Conservation (phyloP, 257 asterid species). For the Solanum bukasovii region DNA sequence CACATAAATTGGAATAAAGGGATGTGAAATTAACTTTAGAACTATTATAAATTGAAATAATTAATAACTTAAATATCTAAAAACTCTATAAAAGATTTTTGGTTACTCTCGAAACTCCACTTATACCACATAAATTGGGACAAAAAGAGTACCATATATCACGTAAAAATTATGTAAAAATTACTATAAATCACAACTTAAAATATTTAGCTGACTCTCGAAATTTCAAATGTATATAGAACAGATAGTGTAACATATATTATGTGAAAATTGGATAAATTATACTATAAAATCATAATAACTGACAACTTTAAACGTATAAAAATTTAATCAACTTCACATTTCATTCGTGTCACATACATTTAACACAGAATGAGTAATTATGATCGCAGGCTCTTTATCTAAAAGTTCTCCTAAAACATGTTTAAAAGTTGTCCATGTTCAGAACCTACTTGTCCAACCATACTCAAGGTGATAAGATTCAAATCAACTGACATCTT, state of each 20-base stretch:
- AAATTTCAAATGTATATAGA: background rate
- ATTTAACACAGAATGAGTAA: background rate
- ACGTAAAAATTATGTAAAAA: too few relatives aligned
- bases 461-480: background rate
- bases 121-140: background rate
- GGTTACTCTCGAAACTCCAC: background rate
- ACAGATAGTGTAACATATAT: too few relatives aligned
- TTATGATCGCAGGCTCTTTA: background rate
- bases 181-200: background rate
- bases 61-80: background rate
- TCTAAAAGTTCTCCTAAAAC: too few relatives aligned
- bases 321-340: background rate
- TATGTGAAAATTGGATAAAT: too few relatives aligned
- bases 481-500: background rate
- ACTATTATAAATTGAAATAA: background rate
- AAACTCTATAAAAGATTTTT: background rate
- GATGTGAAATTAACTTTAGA: background rate
- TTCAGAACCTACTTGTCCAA: background rate
- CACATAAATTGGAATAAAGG: background rate
- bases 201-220: background rate
- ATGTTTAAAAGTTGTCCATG: background rate
- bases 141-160: too few relatives aligned
- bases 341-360: background rate
- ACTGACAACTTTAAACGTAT: background rate
- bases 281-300: background rate